Evolutionary conservation across 352 stramenopile genomes (phyloP), one percentile per base, ranked within the genome.

Genomic region (Phytophthora podocarpi): DNA sequence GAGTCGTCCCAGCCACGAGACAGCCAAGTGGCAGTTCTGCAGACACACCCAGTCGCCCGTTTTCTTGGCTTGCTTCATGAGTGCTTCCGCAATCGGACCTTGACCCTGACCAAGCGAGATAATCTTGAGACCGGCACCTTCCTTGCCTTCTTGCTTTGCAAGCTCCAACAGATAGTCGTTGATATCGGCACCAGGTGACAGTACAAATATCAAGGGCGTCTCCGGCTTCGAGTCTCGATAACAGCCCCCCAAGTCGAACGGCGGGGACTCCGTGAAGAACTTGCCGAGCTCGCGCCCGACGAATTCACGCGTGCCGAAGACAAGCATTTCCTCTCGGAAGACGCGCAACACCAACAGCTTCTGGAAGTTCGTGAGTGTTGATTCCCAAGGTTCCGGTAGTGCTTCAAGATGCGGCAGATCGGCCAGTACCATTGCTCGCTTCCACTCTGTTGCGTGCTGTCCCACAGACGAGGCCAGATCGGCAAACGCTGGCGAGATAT

Each of bases 91-190:
- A 40, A 97, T 94, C 24, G 92, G 86, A 3, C 94, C 93, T 76
- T 98, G 95, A 13, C 95, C 95, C 54, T 98, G 95, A 21, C 95
- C 95, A 12, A 98, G 76, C 27, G 93, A 98, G 34, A 98, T 97
- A 40, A 98, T 97, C 48, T 97, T 93, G 23, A 97, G 76, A 1
- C 78, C 86, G 0, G 79, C 67, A 8, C 89, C 85, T 41, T 95
- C 89, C 56, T 97, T 98, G 0, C 87, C 90, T 49, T 97, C 93
- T 50, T 90, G 74, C 41, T 95, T 89, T 1, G 91, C 92, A 0
- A 98, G 75, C 20, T 96, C 82, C 15, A 98, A 64, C 4, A 98
- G 70, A 48, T 98, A 98, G 59, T 98, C 90, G 32, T 95, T 98
- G 40, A 97, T 95, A 65, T 98, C 95, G 1, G 94, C 95, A 31